Conservation (phyloP, 2,329 filamentous ascomycete genomes). For the Colletotrichum coccodes region DNA sequence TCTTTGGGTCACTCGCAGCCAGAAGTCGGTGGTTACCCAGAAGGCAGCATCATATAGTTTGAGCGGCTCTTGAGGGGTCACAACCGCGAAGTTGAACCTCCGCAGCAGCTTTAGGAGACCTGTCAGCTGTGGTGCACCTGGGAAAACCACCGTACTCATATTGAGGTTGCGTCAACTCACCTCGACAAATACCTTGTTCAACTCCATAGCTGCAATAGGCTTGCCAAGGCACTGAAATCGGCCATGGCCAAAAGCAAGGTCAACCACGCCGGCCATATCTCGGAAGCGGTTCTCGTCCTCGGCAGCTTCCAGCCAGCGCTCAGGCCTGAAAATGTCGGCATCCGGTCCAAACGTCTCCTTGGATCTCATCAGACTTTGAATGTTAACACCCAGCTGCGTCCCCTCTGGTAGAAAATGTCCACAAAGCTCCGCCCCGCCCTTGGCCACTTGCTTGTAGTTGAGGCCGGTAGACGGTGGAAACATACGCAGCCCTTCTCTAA, state of each 20-base stretch:
- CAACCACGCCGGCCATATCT: slow-evolving; percentile 48
- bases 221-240: slow-evolving; percentile 56
- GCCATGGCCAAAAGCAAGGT: slow-evolving; percentile 55
- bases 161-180: slow-evolving; percentile 37
- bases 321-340: slow-evolving; percentile 55
- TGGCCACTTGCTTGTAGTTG: slow-evolving; percentile 61
- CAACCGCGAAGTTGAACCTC: slow-evolving; percentile 35
- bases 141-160: neutral
- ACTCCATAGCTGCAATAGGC: slow-evolving; percentile 53
- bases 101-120: slow-evolving; percentile 39
- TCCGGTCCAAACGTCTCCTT: slow-evolving; percentile 54
- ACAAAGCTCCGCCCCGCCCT: slow-evolving; percentile 46
- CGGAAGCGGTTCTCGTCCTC: slow-evolving; percentile 41
- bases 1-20: slow-evolving; percentile 32
- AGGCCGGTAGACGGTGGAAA: slow-evolving; percentile 58
- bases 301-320: slow-evolving; percentile 56
- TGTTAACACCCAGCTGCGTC: slow-evolving; percentile 51
- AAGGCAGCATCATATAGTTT: slow-evolving; percentile 34
- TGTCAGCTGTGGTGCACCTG: neutral
- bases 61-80: slow-evolving; percentile 34
- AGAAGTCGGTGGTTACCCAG: slow-evolving; percentile 37
- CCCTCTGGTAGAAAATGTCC: slow-evolving; percentile 49
- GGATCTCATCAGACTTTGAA: slow-evolving; percentile 50
- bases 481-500: slow-evolving; percentile 62
- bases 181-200: slow-evolving; percentile 55